Evolutionary conservation across 257 asterid genomes (phyloP), one percentile per base, ranked within the genome.

Genomic region (Apocynum venetum): DNA sequence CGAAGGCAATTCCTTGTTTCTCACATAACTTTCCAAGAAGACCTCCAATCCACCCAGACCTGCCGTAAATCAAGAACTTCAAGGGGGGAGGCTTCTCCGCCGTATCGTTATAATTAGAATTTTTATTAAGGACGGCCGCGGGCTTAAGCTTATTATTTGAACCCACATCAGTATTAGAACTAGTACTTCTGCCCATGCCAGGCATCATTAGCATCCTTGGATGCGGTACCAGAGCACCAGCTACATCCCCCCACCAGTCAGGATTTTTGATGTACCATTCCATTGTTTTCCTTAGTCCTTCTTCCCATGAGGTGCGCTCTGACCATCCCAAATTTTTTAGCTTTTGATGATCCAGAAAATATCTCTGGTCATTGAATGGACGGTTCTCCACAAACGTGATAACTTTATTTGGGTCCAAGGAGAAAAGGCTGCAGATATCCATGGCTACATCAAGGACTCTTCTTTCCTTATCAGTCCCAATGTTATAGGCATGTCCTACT

Each of bases 181-280:
- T 25, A 25, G 31, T 76, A 59, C 79, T 84, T 68, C 84, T 89
- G 0, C 60, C 55, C 73, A 89, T 90, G 65, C 91, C 91, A 12
- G 93, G 90, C 90, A 86, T 84, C 93, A 87, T 86, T 79, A 88
- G 80, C 91, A 90, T 90, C 41, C 90, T 82, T 10, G 96, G 93
- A 80, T 90, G 96, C 72, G 96, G 91, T 49, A 88, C 75, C 75
- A 90, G 73, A 12, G 96, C 96, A 44, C 93, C 96, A 35, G 96
- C 86, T 13, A 90, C 93, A 80, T 90, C 96, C 2, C 96, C 96
- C 96, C 96, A 90, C 96, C 96, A 90, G n/a, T 81, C 85, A 12
- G 91, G 96, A 38, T 89, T 84, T 80, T 78, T 85, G 38, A 76
- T 84, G 44, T 89, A 90, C 96, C 96, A 90, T 70, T 89, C 96